phyloP scores from a whole-genome alignment of 2,329 filamentous ascomycete species.

The Tolypocladium nubicola region DNA sequence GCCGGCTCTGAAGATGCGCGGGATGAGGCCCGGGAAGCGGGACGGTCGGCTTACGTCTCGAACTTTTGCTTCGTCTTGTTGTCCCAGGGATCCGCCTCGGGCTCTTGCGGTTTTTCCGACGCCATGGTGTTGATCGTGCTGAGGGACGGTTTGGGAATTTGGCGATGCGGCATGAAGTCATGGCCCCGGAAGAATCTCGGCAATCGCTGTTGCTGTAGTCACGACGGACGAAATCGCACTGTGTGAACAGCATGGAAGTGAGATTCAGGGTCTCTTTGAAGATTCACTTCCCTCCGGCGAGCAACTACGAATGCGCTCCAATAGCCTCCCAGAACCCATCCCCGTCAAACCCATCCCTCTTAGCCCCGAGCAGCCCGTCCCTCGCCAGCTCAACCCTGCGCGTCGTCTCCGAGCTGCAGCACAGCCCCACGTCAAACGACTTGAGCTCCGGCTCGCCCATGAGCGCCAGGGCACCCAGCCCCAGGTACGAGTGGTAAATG shows the following conservation, averaged over 20 bases:
- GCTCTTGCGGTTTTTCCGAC: constrained; percentile 6
- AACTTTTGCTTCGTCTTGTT: constrained; percentile 54
- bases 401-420: constrained; percentile 54
- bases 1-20: not conserved
- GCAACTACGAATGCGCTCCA: not conserved
- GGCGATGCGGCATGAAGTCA: constrained; percentile 3
- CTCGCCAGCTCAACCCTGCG: constrained; percentile 38
- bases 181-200: constrained; percentile 9
- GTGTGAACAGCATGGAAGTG: not conserved
- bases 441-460: constrained; percentile 62
- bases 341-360: constrained; percentile 6
- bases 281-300: not conserved
- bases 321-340: constrained; percentile 16
- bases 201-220: not conserved
- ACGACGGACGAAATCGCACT: not conserved
- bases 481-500: constrained; percentile 83
- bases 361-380: constrained; percentile 19
- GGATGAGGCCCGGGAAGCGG: not conserved
- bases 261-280: not conserved
- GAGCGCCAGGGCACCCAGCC: constrained; percentile 67
- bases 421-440: constrained; percentile 63
- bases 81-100: constrained; percentile 37
- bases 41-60: constrained; percentile 38
- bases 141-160: not conserved
- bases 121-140: not conserved